Evolutionary conservation across 2,329 filamentous ascomycete genomes (phyloP).

Genomic region (Pseudogymnoascus sp.): DNA sequence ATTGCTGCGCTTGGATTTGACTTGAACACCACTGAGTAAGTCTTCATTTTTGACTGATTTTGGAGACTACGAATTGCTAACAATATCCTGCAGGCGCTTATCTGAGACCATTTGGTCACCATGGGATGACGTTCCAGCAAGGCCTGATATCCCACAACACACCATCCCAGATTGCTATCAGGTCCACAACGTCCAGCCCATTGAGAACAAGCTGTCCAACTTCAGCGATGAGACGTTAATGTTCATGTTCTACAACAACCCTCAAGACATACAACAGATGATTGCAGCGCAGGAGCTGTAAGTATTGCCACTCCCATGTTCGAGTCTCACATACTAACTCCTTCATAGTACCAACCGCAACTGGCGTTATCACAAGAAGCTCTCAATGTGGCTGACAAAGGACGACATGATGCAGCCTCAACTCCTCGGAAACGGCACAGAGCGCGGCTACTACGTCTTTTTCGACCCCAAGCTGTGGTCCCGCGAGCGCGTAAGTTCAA

Average conservation of each 20-base stretch:
- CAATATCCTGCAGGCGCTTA: slow-evolving; percentile 29
- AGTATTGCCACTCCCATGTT: slow-evolving; percentile 21
- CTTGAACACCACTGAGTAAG: slow-evolving; percentile 49
- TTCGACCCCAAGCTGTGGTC: slow-evolving; percentile 57
- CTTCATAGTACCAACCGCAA: slow-evolving; percentile 48
- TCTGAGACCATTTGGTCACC: slow-evolving; percentile 54
- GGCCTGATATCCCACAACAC: slow-evolving; percentile 49
- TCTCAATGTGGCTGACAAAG: slow-evolving; percentile 59
- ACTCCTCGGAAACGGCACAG: slow-evolving; percentile 47
- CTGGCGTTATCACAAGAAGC: slow-evolving; percentile 62
- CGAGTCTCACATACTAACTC: slow-evolving; percentile 9
- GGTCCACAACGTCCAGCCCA: slow-evolving; percentile 56
- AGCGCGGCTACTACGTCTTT: slow-evolving; percentile 59
- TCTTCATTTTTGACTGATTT: slow-evolving; percentile 9
- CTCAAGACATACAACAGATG: slow-evolving; percentile 53
- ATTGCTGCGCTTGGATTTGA: slow-evolving; percentile 50
- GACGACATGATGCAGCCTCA: slow-evolving; percentile 58
- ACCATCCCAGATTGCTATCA: slow-evolving; percentile 58
- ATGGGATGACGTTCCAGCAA: slow-evolving; percentile 51
- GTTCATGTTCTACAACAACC: slow-evolving; percentile 62
- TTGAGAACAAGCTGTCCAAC: slow-evolving; percentile 56
- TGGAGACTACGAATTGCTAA: slow-evolving; percentile 12
- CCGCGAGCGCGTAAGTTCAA: slow-evolving; percentile 49
- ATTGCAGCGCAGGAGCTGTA: slow-evolving; percentile 57
- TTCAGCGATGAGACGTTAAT: slow-evolving; percentile 63